Evolutionary conservation across 306 rosid species (phyloP), one percentile per base, ranked within the genome.

Genomic region (Vigna reflexopilosa): DNA sequence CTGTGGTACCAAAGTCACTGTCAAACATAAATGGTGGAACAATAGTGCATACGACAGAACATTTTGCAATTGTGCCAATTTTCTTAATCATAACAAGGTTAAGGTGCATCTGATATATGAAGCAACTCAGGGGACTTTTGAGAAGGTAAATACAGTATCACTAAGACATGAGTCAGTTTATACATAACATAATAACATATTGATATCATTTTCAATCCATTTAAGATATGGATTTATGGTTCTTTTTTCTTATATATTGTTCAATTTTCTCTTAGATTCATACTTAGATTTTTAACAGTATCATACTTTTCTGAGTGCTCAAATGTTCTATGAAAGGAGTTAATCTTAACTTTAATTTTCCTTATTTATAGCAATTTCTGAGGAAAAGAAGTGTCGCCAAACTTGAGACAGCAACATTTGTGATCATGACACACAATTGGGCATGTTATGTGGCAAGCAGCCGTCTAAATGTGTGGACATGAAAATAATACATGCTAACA

Each of bases 391-490:
- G 78, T 85, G 91, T 87, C 79, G 49, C 86, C 26, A 55, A 75
- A 87, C 51, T 78, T 79, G 30, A 85, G 92, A 90, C 89, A 87
- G 71, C 82, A 80, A 77, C 80, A 70, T 61, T 72, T 83, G 26
- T 77, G 93, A 87, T 59, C 67, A 77, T 10, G 83, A 88, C 85
- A 70, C 70, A 79, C 49, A 73, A 52, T 34, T 42, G 80, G 59
- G 80, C 85, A 82, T 81, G 80, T 84, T 84, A 48, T 73, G 88
- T 85, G 88, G 85, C 74, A 75, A 32, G 75, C 79, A 79, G 69
- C 70, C 36, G 13, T 65, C 74, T 67, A 13, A 48, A 78, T 66
- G 17, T 78, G 80, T 71, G 85, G 75, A 63, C 86, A 67, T 70
- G 81, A 77, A 59, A 69, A 58, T 64, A 75, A 58, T 76, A 58